Conservation (phyloP, 179 eudicot species). For the Beta corolliflora region DNA sequence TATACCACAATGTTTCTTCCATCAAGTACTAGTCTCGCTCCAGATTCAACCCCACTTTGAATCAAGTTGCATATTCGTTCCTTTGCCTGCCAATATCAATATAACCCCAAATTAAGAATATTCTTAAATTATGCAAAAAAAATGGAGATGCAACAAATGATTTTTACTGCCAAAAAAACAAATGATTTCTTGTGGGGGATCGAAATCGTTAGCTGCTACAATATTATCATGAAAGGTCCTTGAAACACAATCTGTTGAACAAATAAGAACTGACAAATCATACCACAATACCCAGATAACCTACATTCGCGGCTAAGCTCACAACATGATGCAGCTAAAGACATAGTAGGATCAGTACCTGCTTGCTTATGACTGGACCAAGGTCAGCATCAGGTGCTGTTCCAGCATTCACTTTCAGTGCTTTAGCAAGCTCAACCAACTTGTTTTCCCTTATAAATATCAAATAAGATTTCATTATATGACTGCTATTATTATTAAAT, state of each 20-base stretch:
- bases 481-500: neutral
- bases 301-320: neutral
- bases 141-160: neutral
- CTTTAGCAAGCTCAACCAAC: conserved; percentile 76
- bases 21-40: conserved; percentile 83
- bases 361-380: conserved; percentile 97
- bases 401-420: conserved; percentile 87
- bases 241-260: neutral
- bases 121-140: neutral
- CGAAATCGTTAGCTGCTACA: neutral
- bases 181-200: neutral
- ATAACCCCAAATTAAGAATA: neutral
- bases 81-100: conserved; percentile 61
- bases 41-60: conserved; percentile 85
- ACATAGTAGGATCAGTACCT: conserved; percentile 44
- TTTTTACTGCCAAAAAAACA: neutral
- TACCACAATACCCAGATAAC: neutral
- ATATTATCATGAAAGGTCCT: neutral
- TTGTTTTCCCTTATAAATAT: conserved; percentile 68
- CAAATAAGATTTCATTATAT: neutral
- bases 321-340: conserved; percentile 5
- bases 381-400: conserved; percentile 90
- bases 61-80: conserved; percentile 75
- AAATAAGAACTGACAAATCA: neutral
- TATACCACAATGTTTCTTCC: conserved; percentile 72